Conservation (phyloP, 2,329 filamentous ascomycete genomes). For the Colletotrichum limetticola region DNA sequence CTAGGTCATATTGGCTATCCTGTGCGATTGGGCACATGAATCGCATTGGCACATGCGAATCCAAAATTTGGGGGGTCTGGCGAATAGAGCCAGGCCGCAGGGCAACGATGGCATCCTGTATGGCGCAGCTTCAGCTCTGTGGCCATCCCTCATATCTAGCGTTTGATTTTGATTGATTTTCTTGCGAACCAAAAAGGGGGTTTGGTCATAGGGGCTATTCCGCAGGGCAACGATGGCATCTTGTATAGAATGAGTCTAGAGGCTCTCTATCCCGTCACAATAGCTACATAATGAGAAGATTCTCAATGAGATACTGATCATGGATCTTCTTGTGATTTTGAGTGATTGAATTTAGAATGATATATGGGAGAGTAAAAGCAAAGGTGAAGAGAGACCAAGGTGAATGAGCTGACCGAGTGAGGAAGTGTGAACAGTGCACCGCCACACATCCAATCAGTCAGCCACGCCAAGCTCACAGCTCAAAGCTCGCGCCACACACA, state of each 20-base stretch:
- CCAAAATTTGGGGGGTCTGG: constrained; percentile 25
- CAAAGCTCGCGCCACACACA: constrained; percentile 3
- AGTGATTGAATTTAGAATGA: background rate
- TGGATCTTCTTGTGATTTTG: background rate
- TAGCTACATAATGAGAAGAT: constrained; percentile 5
- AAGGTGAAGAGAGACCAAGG: background rate
- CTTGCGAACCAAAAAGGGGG: constrained; percentile 15
- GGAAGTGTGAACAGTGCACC: background rate
- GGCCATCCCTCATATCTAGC: constrained; percentile 16
- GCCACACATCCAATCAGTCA: constrained; percentile 6
- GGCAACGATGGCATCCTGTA: constrained; percentile 37
- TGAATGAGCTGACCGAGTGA: too few species aligned
- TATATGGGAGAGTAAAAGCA: background rate
- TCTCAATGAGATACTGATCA: background rate
- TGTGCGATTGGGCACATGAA: background rate
- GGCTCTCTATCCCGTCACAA: constrained; percentile 22
- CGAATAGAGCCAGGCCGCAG: constrained; percentile 32
- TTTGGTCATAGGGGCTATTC: constrained; percentile 28
- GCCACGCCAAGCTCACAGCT: background rate
- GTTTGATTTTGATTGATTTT: constrained; percentile 3
- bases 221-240: constrained; percentile 37
- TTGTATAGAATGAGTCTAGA: constrained; percentile 30
- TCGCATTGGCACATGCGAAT: background rate
- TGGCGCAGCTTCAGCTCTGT: constrained; percentile 14
- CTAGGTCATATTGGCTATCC: constrained; percentile 8